Evolutionary conservation across 2,329 filamentous ascomycete species (phyloP), one percentile per base, ranked within the genome.

Genomic region (Ophiosphaerella herpotricha): DNA sequence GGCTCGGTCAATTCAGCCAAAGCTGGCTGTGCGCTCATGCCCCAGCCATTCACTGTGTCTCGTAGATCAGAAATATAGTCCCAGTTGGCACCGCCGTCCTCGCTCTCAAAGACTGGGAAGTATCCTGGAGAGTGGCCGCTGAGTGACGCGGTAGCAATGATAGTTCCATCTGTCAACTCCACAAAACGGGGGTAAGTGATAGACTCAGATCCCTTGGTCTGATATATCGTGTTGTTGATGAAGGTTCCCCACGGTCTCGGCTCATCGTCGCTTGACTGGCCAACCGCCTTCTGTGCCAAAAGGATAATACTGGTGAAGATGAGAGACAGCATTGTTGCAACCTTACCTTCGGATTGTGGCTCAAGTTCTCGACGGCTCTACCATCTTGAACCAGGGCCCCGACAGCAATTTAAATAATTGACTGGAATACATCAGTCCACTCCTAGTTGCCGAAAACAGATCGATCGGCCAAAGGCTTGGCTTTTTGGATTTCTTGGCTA

Each of bases 1-100:
- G 53, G 48, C 33, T 52, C 46, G 1, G 52, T 52, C 26, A 64
- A 43, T 24, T 54, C 52, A 6, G 52, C 35, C 42, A 62, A 35
- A 14, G 52, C 51, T 7, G 61, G 61, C 39, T 62, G 61, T 7
- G 86, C 87, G 34, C 83, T 78, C 48, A 88, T 65, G 5, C 86
- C 86, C 75, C 81, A 84, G 33, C 80, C 80, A 58, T 87, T 86
- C 37, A 81, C 81, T 37, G 80, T 78, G 62, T 89, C 86, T 2
- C 80, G 75, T 13, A 89, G 80, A 14, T 78, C 77, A 9, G 84
- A 82, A 44, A 87, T 74, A 61, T 85, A 78, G 7, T 76, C 73
- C 86, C 86, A 89, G 1, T 78, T 83, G 3, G 61, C 56, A 16
- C 75, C 58, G 54, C 72, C 60, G 72, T 81, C 75, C 54, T 58